These are phyloP conservation scores for Solanum habrochaites DNA, from an alignment of 257 asterid species.

Conservation along the genomic window DNA sequence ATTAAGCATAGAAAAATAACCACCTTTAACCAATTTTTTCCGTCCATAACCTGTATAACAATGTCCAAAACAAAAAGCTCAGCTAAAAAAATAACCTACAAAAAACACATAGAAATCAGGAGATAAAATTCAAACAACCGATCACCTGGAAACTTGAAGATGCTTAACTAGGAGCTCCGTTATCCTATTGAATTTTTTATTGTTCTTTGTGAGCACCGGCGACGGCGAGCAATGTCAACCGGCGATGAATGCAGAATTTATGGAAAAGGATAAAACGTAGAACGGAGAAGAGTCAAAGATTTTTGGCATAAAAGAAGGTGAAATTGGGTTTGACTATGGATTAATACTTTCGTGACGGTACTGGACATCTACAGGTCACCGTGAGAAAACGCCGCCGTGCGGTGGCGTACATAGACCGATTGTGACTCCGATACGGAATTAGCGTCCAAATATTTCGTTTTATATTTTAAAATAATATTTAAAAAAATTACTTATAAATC, in stretches of 20 bases:
- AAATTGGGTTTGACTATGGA: neutral
- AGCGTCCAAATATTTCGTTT: neutral
- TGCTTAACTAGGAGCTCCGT: neutral
- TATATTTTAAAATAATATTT: no score
- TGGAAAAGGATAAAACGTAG: neutral
- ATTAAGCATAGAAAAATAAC: slow-evolving; percentile 10
- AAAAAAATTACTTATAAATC: no score
- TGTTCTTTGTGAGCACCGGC: neutral
- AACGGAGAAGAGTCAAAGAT: neutral
- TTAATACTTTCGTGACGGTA: neutral
- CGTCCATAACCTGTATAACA: slow-evolving; percentile 14
- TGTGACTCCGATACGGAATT: neutral
- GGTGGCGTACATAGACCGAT: neutral
- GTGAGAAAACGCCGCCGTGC: neutral
- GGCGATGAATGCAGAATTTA: neutral
- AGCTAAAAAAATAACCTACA: neutral
- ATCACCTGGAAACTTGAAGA: neutral
- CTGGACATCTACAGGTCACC: neutral
- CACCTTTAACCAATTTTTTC: slow-evolving; percentile 15
- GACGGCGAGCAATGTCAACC: neutral
- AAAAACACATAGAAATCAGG: neutral
- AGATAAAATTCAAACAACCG: neutral
- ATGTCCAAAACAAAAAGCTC: neutral
- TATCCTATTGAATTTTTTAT: neutral
- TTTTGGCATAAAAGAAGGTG: neutral